A percentile compares a stretch with the other conserved stretches of the same genome.
These are phyloP conservation scores for Aspergillus udagawae DNA, from an alignment of 2,329 filamentous ascomycete species.

Conservation along the genomic window DNA sequence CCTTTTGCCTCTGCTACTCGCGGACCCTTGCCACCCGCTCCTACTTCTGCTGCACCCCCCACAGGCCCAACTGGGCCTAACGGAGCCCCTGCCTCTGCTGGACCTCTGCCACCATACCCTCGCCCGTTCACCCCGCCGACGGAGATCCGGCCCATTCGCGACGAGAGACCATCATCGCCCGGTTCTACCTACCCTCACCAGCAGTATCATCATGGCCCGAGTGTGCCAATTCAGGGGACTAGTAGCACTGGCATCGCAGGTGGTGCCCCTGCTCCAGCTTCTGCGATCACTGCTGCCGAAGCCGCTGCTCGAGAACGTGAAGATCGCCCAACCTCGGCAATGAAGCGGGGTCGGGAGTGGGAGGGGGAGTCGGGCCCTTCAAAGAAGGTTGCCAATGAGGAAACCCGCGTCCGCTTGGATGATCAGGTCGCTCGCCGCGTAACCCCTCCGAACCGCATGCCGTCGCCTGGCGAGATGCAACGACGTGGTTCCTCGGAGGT, in stretches of 20 bases:
- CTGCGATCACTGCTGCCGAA: conserved; percentile 65
- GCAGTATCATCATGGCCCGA: conserved; percentile 72
- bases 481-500: conserved; percentile 74
- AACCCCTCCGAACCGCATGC: conserved; percentile 52
- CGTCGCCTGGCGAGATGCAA: conserved; percentile 65
- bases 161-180: conserved; percentile 86
- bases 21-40: conserved; percentile 40
- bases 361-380: conserved; percentile 67
- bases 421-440: conserved; percentile 76
- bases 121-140: conserved; percentile 73
- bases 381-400: conserved; percentile 87
- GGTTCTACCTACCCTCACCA: conserved; percentile 80
- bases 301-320: conserved; percentile 64
- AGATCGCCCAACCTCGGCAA: conserved; percentile 69
- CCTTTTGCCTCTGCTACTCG: conserved; percentile 33
- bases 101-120: conserved; percentile 69
- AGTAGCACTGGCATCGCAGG: conserved; percentile 58
- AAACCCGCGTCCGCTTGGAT: conserved; percentile 79
- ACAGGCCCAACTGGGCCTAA: conserved; percentile 55
- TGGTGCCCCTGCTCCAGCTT: conserved; percentile 64
- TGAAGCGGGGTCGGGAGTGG: conserved; percentile 90
- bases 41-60: conserved; percentile 27
- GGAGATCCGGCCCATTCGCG: conserved; percentile 76
- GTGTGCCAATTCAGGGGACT: conserved; percentile 43
- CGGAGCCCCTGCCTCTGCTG: conserved; percentile 47